Conservation (phyloP, 768 basidiomycete species). For the Leccinum subgranulosum region DNA sequence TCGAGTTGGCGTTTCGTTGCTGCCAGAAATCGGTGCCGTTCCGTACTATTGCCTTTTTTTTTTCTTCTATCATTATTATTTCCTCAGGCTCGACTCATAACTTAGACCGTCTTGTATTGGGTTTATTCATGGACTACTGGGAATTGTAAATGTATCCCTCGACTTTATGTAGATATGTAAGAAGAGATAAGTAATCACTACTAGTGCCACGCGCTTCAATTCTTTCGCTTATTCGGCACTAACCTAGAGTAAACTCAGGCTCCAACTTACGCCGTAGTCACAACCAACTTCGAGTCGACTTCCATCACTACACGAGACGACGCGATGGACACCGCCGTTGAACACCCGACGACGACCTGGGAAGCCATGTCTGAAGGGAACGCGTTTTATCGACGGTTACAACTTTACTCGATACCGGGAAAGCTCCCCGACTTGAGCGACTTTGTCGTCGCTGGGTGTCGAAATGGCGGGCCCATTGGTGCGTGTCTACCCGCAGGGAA, state of each 20-base stretch:
- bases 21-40: not conserved
- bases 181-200: too few relatives aligned
- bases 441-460: conserved; percentile 77
- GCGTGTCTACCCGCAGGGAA: conserved; percentile 12
- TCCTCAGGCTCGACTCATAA: not conserved
- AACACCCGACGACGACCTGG: conserved; percentile 84
- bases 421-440: conserved; percentile 77
- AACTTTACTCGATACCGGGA: conserved; percentile 78
- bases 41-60: not conserved
- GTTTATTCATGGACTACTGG: not conserved
- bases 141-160: conserved; percentile 9
- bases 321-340: conserved; percentile 39
- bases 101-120: not conserved
- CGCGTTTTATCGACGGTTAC: conserved; percentile 85
- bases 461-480: conserved; percentile 91
- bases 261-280: not conserved
- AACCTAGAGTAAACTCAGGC: too few relatives aligned
- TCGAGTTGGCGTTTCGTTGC: not conserved
- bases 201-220: too few relatives aligned
- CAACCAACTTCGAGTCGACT: not conserved
- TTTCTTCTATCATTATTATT: not conserved
- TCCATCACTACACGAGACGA: not conserved
- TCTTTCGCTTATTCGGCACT: not conserved
- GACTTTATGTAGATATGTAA: not conserved
- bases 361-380: conserved; percentile 85